These are phyloP conservation scores for Gastrolobium villosum DNA, from an alignment of 306 rosid species.

Conservation along the genomic window DNA sequence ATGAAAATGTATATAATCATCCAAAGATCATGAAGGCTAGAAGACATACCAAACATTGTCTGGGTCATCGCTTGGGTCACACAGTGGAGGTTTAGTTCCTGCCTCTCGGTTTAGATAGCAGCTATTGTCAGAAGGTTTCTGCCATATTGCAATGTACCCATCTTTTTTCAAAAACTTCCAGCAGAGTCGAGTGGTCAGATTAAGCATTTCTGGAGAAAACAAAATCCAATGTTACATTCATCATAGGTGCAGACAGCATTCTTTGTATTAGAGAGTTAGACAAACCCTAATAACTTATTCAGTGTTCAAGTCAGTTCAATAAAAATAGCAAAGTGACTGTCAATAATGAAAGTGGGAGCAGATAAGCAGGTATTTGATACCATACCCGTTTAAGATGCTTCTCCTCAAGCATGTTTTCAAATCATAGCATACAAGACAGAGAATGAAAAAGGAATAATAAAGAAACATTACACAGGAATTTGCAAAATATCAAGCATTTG, in stretches of 20 bases:
- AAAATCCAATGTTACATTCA: slow-evolving; percentile 37
- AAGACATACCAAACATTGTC: slow-evolving; percentile 81
- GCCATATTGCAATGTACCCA: slow-evolving; percentile 91
- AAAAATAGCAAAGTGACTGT: neutral
- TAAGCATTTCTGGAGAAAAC: slow-evolving; percentile 83
- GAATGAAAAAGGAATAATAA: neutral
- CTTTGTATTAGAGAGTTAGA: slow-evolving; percentile 18
- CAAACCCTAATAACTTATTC: slow-evolving; percentile 33
- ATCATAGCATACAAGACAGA: slow-evolving; percentile 19
- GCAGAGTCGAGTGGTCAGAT: slow-evolving; percentile 89
- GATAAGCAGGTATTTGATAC: slow-evolving; percentile 2
- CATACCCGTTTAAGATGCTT: slow-evolving; percentile 19
- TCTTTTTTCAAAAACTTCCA: slow-evolving; percentile 89
- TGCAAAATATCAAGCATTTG: slow-evolving; percentile 8
- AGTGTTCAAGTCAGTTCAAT: slow-evolving; percentile 28
- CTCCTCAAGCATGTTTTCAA: slow-evolving; percentile 14
- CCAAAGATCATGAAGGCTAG: slow-evolving; percentile 39
- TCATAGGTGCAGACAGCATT: slow-evolving; percentile 26
- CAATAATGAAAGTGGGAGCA: slow-evolving; percentile 15
- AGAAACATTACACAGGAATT: neutral
- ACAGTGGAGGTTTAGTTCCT: slow-evolving; percentile 85
- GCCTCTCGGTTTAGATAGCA: slow-evolving; percentile 76
- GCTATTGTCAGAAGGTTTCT: slow-evolving; percentile 76
- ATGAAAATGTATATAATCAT: slow-evolving; percentile 25
- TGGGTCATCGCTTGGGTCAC: slow-evolving; percentile 84